Conservation (phyloP, 345 rosid species). For the Dimocarpus longan region DNA sequence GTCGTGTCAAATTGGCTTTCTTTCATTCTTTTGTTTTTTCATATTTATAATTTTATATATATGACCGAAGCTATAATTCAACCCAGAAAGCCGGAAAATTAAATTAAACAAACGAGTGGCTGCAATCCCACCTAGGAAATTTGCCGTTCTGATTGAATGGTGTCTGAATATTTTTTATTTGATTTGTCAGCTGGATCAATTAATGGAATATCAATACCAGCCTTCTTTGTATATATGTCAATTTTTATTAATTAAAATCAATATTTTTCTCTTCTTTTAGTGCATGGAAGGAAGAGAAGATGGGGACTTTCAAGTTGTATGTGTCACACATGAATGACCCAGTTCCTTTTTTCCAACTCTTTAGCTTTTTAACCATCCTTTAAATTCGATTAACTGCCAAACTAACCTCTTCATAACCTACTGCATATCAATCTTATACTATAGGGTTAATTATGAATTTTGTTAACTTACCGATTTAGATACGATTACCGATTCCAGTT, state of each 20-base stretch:
- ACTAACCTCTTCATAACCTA: not conserved
- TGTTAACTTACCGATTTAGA: too few species aligned
- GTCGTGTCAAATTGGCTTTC: not conserved
- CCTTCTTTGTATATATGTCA: not conserved
- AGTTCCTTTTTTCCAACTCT: slow-evolving; percentile 3
- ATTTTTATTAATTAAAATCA: not conserved
- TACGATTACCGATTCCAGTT: too few species aligned
- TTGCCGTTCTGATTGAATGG: not conserved
- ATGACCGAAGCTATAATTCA: not conserved
- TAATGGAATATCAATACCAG: not conserved
- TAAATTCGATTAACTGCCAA: slow-evolving; percentile 2
- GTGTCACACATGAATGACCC: not conserved
- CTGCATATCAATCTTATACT: too few species aligned
- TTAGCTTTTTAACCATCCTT: not conserved
- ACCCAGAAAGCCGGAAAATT: not conserved
- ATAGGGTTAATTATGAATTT: too few species aligned
- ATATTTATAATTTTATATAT: not conserved
- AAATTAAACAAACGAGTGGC: not conserved
- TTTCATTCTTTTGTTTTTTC: not conserved
- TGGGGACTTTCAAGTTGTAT: not conserved
- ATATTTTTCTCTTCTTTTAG: not conserved
- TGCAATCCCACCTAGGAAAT: slow-evolving; percentile 7
- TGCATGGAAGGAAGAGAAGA: slow-evolving; percentile 11
- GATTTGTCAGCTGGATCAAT: not conserved
- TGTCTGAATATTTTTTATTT: not conserved